Base-by-base conservation (phyloP, 345 rosid species). In the Kandelia obovata region DNA sequence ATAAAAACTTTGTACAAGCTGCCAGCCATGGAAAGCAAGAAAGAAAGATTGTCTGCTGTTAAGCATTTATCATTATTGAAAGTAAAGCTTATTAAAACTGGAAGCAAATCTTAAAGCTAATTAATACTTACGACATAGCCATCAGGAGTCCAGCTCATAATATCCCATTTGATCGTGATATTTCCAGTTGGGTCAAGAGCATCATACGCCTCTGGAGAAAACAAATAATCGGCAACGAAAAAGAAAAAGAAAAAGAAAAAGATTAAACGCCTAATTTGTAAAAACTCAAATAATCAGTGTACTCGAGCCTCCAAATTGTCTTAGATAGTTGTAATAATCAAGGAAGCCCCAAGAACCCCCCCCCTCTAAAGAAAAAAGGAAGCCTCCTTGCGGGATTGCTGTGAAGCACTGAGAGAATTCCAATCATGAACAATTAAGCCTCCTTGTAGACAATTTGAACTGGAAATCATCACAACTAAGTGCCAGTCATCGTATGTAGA, bases 141-240 rank as follows among this genome's bases (percentile, higher is more conserved):
- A 84, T 91, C 97, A 67, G 91, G 43, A 70, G 86, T 81, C 98
- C 97, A 94, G 80, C 69, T 84, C 62, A 78, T 82, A 64, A 94
- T 65, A 76, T 94, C 98, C 98, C 97, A 94, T 83, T 83, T 93
- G 74, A 91, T 84, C 39, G 98, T 94, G 83, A 94, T 88, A 73
- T 94, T 93, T 55, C 95, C 97, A 70, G 35, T 81, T 60, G 97
- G 98, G 74, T 91, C 97, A 74, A 94, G 89, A 37, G 95, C 80
- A 85, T 91, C 98, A 69, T 89, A 94, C 39, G 97, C 92, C 77
- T 86, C 96, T 86, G 84, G 55, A 64, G 66, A 7, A 66, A 35
- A 74, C 59, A 10, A 23, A 23, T 4, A 67, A 53, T 70, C 5
- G 27, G 52, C 47, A 6, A 8, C 5, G 30, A 25, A 60, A 58